Base-by-base conservation (phyloP, 2,329 filamentous ascomycete species). In the Calcarisporium arbuscula region DNA sequence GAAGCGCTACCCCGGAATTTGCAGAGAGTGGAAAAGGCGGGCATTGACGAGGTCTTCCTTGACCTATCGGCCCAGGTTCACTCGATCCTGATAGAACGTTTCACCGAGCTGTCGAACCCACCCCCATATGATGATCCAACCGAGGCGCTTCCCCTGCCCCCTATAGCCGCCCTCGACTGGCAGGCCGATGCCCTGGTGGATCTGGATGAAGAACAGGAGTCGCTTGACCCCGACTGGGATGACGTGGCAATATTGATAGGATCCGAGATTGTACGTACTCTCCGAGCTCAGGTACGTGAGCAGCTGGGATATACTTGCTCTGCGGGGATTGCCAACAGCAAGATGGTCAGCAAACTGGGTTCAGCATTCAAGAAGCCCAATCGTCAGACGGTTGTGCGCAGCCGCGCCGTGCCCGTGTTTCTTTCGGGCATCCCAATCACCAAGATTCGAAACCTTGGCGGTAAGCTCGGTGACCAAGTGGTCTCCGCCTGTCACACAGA, bases 21-120 rank as follows among this genome's bases (percentile, higher is more conserved):
- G 41, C 84, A 87, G 54, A 78, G 72, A 49, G 77, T 95, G 28
- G 90, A 98, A 65, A 98, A 96, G 56, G 92, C 90, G 14, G 82
- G 87, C 51, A 85, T 96, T 36, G 92, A 98, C 55, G 92, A 98
- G 60, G 88, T 95, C 8, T 98, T 95, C 53, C 65, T 96, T 40
- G 92, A 98, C 59, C 61, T 98, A 32, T 94, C 87, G 8, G 81
- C 83, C 1, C 83, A 95, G 41, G 74, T 95, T 4, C 85, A 94
- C 57, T 70, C 71, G 3, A 68, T 84, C 19, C 63, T 98, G 31
- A 60, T 95, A 26, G 70, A 85, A 46, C 68, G 85, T 33, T 95
- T 87, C 57, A 79, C 85, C 0, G 82, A 92, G 54, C 61, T 96
- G 32, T 47, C 49, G 9, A 51, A 42, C 10, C 76, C 78, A 6